Percentiles rank a stretch among this genome's conserved stretches.
Evolutionary conservation across 2,329 filamentous ascomycete species (phyloP).

Genomic region (Apiospora hydei): DNA sequence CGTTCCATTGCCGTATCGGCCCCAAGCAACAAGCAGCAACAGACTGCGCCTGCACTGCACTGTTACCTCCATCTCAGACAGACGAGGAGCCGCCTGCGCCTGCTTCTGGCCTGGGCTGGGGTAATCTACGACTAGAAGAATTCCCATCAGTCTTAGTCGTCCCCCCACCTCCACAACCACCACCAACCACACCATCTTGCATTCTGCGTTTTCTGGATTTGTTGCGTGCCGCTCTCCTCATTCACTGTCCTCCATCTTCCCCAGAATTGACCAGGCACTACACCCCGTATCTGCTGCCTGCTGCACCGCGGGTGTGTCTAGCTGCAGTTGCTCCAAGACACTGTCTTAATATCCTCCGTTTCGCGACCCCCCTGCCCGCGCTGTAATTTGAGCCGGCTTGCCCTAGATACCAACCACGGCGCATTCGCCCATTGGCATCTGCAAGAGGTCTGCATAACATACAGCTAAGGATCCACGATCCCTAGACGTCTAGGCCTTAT

Average conservation of each 20-base stretch:
- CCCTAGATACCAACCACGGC: slow-evolving; percentile 2
- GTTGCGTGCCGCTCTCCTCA: slow-evolving; percentile 20
- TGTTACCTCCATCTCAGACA: slow-evolving; percentile 5
- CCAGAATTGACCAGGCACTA: slow-evolving; percentile 14
- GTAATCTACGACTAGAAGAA: slow-evolving; percentile 1
- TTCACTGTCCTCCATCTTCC: slow-evolving; percentile 19
- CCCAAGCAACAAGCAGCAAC: background rate
- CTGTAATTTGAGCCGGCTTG: slow-evolving; percentile 8
- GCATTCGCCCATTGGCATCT: slow-evolving; percentile 3
- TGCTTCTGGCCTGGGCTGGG: background rate
- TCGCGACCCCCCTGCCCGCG: background rate
- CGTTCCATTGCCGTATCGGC: background rate
- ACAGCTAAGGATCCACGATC: slow-evolving; percentile 19
- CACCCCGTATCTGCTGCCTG: slow-evolving; percentile 17
- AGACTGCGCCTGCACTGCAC: background rate
- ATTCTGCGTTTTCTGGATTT: slow-evolving; percentile 18
- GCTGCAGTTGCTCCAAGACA: slow-evolving; percentile 27
- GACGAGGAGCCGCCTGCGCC: slow-evolving; percentile 5
- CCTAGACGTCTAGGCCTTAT: slow-evolving; percentile 12
- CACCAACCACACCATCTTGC: slow-evolving; percentile 20
- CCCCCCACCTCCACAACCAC: slow-evolving; percentile 17
- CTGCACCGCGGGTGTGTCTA: slow-evolving; percentile 22
- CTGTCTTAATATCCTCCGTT: slow-evolving; percentile 24
- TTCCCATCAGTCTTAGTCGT: slow-evolving; percentile 18
- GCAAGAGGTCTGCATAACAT: slow-evolving; percentile 13